These are phyloP conservation scores for Calonectria leucothoes DNA, from an alignment of 2,329 filamentous ascomycete species.

Conservation along the genomic window DNA sequence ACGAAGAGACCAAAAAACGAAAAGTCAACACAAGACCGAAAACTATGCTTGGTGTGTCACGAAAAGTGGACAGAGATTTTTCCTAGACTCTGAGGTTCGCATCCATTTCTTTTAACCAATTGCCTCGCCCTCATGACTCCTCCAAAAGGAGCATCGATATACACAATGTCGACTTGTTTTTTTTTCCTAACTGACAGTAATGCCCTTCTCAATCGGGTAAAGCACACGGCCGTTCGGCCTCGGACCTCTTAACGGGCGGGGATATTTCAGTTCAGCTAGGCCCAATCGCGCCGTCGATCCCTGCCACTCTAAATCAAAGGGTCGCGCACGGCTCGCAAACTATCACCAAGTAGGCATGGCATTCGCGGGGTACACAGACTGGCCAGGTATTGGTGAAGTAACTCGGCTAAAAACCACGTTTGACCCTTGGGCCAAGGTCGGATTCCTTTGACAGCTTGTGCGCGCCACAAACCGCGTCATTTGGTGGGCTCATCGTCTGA, in stretches of 20 bases:
- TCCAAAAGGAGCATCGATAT: neutral
- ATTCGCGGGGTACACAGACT: neutral
- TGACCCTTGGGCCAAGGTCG: neutral
- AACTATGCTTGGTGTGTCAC: neutral
- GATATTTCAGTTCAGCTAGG: neutral
- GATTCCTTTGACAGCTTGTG: neutral
- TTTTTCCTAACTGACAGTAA: neutral
- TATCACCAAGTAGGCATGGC: neutral
- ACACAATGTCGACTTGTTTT: too few species aligned
- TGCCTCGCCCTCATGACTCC: neutral
- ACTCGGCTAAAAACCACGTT: neutral
- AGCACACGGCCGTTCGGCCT: neutral
- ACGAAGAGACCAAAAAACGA: neutral
- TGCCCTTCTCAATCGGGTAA: neutral
- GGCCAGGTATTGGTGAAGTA: neutral
- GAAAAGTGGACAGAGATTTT: neutral
- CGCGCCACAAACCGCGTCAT: neutral
- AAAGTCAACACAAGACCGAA: neutral
- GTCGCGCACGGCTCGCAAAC: neutral
- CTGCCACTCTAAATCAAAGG: neutral
- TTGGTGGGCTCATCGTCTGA: neutral
- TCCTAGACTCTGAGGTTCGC: neutral
- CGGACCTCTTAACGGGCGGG: neutral
- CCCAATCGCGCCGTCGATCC: constrained; percentile 29
- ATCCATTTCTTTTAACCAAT: neutral